Evolutionary conservation across 768 basidiomycete species (phyloP).

Genomic region (Gymnopilus junonius): DNA sequence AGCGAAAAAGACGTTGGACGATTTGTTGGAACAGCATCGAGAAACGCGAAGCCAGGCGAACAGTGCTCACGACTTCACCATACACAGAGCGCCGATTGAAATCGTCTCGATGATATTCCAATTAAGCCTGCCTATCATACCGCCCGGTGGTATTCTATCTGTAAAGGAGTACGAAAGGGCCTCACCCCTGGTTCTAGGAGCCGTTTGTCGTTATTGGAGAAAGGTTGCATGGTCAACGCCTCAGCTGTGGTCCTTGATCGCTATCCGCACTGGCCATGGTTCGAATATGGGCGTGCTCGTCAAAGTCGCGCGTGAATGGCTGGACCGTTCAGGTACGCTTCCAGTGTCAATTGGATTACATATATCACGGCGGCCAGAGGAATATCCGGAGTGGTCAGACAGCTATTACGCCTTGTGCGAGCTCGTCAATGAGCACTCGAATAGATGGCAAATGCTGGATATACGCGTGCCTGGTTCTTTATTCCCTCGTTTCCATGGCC

Average conservation of each 20-base stretch:
- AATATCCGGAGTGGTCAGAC: neutral
- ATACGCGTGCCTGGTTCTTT: neutral
- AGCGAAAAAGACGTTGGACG: neutral
- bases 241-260: neutral
- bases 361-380: neutral
- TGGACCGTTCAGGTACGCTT: neutral
- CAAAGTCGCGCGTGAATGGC: neutral
- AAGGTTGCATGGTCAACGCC: neutral
- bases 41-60: neutral
- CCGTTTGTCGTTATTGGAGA: neutral
- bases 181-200: neutral
- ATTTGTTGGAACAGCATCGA: neutral
- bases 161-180: neutral
- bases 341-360: neutral
- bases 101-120: neutral
- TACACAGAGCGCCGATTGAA: neutral
- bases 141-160: neutral
- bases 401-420: neutral
- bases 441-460: neutral
- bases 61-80: neutral
- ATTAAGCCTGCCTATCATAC: neutral
- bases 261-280: neutral
- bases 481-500: neutral
- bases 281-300: neutral
- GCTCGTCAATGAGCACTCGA: neutral